Evolutionary conservation across 2,329 filamentous ascomycete genomes (phyloP).

Genomic region (Dactylellina parvicollis): DNA sequence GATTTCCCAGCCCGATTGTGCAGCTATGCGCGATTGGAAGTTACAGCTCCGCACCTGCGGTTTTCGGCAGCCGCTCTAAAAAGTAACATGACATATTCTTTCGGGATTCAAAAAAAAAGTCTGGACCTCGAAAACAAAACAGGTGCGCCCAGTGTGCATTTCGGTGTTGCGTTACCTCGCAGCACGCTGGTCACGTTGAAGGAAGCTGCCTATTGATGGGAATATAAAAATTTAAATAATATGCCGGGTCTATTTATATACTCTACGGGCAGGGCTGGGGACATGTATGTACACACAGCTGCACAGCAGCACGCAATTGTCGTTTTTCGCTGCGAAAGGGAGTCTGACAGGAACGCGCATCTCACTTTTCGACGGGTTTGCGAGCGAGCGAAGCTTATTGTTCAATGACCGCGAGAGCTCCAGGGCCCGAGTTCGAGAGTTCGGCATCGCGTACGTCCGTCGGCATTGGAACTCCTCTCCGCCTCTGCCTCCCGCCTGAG

Average conservation of each 20-base stretch:
- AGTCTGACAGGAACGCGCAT: constrained; percentile 25
- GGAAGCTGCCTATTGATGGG: neutral
- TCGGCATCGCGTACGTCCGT: neutral
- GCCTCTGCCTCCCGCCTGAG: neutral
- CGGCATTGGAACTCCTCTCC: constrained; percentile 4
- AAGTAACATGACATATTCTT: too few relatives aligned
- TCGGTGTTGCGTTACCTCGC: constrained; percentile 22
- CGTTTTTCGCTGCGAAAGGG: constrained; percentile 19
- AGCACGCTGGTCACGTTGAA: neutral
- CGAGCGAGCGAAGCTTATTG: constrained; percentile 4
- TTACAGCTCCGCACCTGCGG: too few relatives aligned
- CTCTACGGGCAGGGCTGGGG: constrained; percentile 21
- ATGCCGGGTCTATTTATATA: constrained; percentile 39
- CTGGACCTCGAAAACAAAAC: neutral
- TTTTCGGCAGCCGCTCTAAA: too few relatives aligned
- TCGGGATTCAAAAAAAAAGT: too few relatives aligned
- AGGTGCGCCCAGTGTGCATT: constrained; percentile 5
- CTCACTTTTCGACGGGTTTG: constrained; percentile 20
- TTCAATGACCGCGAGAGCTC: constrained; percentile 20
- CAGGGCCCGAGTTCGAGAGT: constrained; percentile 4
- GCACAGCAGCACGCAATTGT: constrained; percentile 39
- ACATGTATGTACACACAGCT: too few relatives aligned
- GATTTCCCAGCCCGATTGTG: too few relatives aligned
- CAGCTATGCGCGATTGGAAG: too few relatives aligned
- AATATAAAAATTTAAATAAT: neutral